These are phyloP conservation scores for Asterochloris sp. DNA, from an alignment of 139 green algal genomes.

Conservation along the genomic window DNA sequence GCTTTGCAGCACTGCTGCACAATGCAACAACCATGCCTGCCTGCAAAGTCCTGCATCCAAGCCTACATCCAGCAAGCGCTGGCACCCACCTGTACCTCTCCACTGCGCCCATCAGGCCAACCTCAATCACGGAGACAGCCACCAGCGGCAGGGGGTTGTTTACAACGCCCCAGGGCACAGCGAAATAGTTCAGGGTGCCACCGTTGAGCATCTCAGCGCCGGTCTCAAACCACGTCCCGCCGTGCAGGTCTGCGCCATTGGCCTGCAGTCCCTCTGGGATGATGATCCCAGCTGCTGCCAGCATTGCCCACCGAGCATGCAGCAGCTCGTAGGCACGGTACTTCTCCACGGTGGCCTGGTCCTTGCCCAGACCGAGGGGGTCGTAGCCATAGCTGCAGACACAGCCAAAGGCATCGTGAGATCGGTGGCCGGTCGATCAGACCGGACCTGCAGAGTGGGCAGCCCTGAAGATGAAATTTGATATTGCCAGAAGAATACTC, in stretches of 20 bases:
- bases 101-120: constrained; percentile 81
- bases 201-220: constrained; percentile 90
- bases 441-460: too few species aligned
- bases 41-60: not conserved
- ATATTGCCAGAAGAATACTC: not conserved
- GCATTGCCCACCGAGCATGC: constrained; percentile 97
- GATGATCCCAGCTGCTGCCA: constrained; percentile 91
- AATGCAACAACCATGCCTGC: too few species aligned
- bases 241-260: constrained; percentile 84
- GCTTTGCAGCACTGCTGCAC: too few species aligned
- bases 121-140: constrained; percentile 71
- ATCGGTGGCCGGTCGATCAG: too few species aligned
- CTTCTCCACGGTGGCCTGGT: constrained; percentile 79
- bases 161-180: constrained; percentile 82
- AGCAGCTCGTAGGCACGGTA: constrained; percentile 91
- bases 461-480: not conserved
- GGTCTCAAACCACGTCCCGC: constrained; percentile 92
- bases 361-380: constrained; percentile 87
- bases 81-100: constrained; percentile 58
- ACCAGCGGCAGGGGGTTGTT: constrained; percentile 89
- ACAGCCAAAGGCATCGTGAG: too few species aligned
- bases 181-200: constrained; percentile 94
- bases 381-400: constrained; percentile 87
- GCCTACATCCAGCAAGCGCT: not conserved
- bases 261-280: constrained; percentile 93